Evolutionary conservation across 441 rosid species (phyloP).

Genomic region (Dalechampia spathulata): DNA sequence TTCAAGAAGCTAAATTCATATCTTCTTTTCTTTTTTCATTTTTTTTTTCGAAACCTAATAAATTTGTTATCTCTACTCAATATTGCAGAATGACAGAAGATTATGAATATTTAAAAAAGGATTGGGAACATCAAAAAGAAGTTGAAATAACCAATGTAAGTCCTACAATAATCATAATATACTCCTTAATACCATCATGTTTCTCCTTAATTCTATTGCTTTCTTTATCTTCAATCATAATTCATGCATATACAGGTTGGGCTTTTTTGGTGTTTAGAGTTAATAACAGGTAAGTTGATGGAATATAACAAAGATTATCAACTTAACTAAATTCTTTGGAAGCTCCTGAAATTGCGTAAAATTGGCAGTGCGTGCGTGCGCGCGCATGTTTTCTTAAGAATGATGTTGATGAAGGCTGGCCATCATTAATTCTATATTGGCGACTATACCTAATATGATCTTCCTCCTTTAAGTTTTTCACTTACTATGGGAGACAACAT

Average conservation of each 20-base stretch:
- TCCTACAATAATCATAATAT: neutral
- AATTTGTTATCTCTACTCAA: too few relatives aligned
- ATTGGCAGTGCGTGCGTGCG: too few relatives aligned
- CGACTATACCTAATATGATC: neutral
- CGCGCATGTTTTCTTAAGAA: neutral
- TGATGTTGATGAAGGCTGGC: neutral
- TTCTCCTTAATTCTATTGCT: neutral
- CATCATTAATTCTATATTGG: neutral
- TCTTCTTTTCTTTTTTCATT: neutral
- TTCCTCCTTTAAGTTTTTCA: neutral
- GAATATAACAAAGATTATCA: too few relatives aligned
- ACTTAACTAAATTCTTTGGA: too few relatives aligned
- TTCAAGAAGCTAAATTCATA: neutral
- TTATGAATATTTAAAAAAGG: conserved; percentile 1
- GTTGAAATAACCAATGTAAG: conserved; percentile 14
- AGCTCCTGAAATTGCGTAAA: neutral
- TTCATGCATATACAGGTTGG: too few relatives aligned
- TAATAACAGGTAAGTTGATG: too few relatives aligned
- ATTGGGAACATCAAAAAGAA: neutral
- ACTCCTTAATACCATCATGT: neutral
- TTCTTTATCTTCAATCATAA: neutral
- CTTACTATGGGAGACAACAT: neutral
- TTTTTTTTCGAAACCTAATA: too few relatives aligned
- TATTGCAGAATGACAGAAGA: conserved; percentile 13
- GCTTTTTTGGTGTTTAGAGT: too few relatives aligned